These are phyloP conservation scores for Coriolopsis trogii DNA, from an alignment of 1,284 basidiomycete genomes.

Conservation along the genomic window DNA sequence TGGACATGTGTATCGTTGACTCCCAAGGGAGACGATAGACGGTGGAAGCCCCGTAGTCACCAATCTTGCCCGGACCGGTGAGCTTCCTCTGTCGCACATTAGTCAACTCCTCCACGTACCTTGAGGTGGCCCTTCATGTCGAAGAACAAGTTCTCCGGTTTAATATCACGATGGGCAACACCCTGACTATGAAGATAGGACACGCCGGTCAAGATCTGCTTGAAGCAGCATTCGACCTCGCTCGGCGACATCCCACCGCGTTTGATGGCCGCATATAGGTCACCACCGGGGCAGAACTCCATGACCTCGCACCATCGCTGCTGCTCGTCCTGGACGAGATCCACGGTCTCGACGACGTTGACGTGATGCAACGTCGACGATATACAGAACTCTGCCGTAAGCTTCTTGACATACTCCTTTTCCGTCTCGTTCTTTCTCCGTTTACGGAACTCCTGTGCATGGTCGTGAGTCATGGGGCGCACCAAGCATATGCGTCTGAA, in stretches of 20 bases:
- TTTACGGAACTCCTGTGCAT: constrained; percentile 91
- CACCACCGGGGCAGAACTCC: constrained; percentile 98
- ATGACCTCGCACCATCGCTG: constrained; percentile 99
- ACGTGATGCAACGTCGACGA: constrained; percentile 96
- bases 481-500: constrained; percentile 13
- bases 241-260: constrained; percentile 93
- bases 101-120: constrained; percentile 45
- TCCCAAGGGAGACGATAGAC: constrained; percentile 99
- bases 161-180: constrained; percentile 97
- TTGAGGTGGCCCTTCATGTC: constrained; percentile 94
- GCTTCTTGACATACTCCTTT: constrained; percentile 99
- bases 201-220: constrained; percentile 91
- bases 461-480: constrained; percentile 2
- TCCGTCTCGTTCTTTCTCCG: constrained; percentile 98
- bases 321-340: constrained; percentile 96
- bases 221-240: constrained; percentile 98
- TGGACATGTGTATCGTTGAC: constrained; percentile 94
- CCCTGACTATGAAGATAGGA: constrained; percentile 93
- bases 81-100: constrained; percentile 6
- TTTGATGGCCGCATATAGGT: constrained; percentile 97
- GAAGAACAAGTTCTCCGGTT: constrained; percentile 97
- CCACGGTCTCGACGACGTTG: constrained; percentile 98
- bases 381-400: constrained; percentile 99
- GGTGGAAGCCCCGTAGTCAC: constrained; percentile 98
- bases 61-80: constrained; percentile 63